phyloP scores from a whole-genome alignment of 495 filamentous ascomycete genomes.

The Poronia punctata region DNA sequence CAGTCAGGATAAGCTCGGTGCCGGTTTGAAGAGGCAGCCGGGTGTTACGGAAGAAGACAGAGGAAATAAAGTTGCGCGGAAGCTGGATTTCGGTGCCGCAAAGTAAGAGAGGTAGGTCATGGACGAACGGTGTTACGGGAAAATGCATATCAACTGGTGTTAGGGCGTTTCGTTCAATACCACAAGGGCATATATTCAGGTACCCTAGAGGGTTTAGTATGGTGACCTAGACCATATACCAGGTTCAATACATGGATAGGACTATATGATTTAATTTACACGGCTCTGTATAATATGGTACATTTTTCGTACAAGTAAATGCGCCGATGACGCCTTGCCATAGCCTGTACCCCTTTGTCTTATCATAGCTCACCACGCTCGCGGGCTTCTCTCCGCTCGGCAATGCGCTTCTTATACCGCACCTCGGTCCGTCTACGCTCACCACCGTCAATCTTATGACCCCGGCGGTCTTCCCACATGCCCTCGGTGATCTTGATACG shows the following conservation, averaged over 20 bases:
- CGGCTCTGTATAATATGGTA: constrained; percentile 16
- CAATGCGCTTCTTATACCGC: constrained; percentile 48
- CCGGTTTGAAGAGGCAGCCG: constrained; percentile 75
- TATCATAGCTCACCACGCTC: constrained; percentile 24
- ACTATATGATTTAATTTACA: constrained; percentile 2
- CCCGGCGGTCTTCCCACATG: constrained; percentile 79
- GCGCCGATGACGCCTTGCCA: neutral
- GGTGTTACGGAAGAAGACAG: constrained; percentile 61
- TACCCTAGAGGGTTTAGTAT: neutral
- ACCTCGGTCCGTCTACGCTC: constrained; percentile 84
- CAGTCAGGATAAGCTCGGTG: constrained; percentile 68
- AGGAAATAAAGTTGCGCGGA: constrained; percentile 71
- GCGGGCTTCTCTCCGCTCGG: constrained; percentile 39
- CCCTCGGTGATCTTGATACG: constrained; percentile 67
- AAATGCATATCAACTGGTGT: constrained; percentile 9
- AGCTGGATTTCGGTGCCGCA: constrained; percentile 69
- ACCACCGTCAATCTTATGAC: constrained; percentile 92
- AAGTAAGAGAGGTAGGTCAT: constrained; percentile 39
- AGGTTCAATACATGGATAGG: neutral
- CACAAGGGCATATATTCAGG: neutral
- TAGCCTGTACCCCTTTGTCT: neutral
- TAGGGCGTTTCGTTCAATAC: constrained; percentile 6
- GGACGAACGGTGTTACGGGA: neutral
- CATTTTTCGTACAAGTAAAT: constrained; percentile 16
- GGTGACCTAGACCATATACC: neutral